phyloP scores from a whole-genome alignment of 805 yeast species.

The Candida ulmi region DNA sequence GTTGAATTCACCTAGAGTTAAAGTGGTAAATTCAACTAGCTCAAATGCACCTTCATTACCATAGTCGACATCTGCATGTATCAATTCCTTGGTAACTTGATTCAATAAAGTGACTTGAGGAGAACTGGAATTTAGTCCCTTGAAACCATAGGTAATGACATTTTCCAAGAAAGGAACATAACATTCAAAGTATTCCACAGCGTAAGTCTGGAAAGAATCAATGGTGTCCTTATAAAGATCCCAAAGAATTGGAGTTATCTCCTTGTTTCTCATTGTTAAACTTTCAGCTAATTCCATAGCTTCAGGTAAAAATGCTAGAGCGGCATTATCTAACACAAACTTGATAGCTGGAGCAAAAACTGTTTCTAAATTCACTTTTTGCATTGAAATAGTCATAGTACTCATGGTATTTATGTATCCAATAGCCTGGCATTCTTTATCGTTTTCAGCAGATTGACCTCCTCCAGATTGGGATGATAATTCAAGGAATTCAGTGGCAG shows the following conservation, averaged over 20 bases:
- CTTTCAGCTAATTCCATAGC: slow-evolving; percentile 59
- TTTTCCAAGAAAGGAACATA: slow-evolving; percentile 54
- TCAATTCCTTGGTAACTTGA: slow-evolving; percentile 11
- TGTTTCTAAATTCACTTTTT: slow-evolving; percentile 46
- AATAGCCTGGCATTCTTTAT: slow-evolving; percentile 62
- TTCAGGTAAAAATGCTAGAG: slow-evolving; percentile 58
- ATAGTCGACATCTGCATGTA: slow-evolving; percentile 16
- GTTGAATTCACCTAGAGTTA: slow-evolving; percentile 11
- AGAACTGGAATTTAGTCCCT: slow-evolving; percentile 11
- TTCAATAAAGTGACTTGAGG: slow-evolving; percentile 15
- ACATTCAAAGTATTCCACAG: slow-evolving; percentile 51
- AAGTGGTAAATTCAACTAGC: slow-evolving; percentile 20
- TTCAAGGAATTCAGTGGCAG: slow-evolving; percentile 54
- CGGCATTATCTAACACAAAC: slow-evolving; percentile 51
- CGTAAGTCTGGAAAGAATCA: slow-evolving; percentile 53
- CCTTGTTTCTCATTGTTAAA: slow-evolving; percentile 41
- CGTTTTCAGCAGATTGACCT: slow-evolving; percentile 33
- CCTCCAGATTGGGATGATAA: slow-evolving; percentile 6
- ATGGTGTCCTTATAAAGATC: slow-evolving; percentile 40
- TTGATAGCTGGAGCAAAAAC: slow-evolving; percentile 53
- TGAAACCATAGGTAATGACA: slow-evolving; percentile 46
- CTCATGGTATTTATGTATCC: slow-evolving; percentile 68
- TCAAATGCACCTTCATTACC: slow-evolving; percentile 33
- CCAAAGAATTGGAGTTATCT: slow-evolving; percentile 49
- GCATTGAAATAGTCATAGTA: slow-evolving; percentile 67